These are phyloP conservation scores for Emericellopsis terricola DNA, from an alignment of 495 filamentous ascomycete genomes.

Conservation along the genomic window DNA sequence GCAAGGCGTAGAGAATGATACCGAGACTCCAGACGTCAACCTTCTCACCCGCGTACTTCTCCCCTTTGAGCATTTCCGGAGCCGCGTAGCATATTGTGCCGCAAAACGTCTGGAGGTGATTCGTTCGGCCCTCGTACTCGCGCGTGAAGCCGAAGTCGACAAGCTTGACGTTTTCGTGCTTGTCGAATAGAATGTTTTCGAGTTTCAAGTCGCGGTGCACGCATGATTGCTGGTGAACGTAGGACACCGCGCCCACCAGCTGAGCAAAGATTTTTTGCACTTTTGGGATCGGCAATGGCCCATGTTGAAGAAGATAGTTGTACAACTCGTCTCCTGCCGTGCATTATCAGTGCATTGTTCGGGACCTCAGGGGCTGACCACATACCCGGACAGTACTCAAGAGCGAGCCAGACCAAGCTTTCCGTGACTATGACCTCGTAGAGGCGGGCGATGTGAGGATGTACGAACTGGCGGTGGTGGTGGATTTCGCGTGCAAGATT, in stretches of 20 bases:
- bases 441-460: conserved; percentile 89
- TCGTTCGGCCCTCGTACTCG: conserved; percentile 90
- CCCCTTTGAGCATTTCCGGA: conserved; percentile 94
- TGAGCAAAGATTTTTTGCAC: conserved; percentile 93
- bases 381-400: conserved; percentile 93
- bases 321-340: conserved; percentile 81
- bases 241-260: conserved; percentile 84
- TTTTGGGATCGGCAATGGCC: conserved; percentile 68
- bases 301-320: conserved; percentile 79
- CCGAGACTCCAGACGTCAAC: conserved; percentile 98
- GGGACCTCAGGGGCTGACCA: background rate
- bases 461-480: conserved; percentile 92
- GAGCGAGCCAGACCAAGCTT: conserved; percentile 79
- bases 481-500: conserved; percentile 96
- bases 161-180: conserved; percentile 95
- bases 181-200: conserved; percentile 94
- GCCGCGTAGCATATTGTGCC: conserved; percentile 96
- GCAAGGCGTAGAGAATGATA: conserved; percentile 83
- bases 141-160: conserved; percentile 97
- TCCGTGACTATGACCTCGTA: conserved; percentile 98
- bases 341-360: conserved; percentile 3
- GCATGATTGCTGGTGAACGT: conserved; percentile 88
- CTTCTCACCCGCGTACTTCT: conserved; percentile 94
- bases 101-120: conserved; percentile 93
- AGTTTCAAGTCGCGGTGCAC: conserved; percentile 94